These are phyloP conservation scores for Xylariaceae sp. DNA, from an alignment of 2,329 filamentous ascomycete genomes.

Conservation along the genomic window DNA sequence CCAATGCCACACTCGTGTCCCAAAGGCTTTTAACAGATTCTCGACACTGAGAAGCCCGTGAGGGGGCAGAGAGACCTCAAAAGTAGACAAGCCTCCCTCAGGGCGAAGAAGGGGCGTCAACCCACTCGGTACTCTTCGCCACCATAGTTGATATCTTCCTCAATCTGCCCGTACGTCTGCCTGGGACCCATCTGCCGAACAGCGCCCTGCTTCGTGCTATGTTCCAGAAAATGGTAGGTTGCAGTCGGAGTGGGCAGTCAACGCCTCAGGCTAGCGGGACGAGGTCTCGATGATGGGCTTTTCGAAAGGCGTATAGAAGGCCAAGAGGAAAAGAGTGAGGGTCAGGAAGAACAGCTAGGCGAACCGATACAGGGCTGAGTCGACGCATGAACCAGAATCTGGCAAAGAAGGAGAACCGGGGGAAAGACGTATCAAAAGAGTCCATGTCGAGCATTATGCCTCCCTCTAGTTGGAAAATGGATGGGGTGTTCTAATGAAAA, in stretches of 20 bases:
- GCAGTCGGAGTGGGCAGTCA: background rate
- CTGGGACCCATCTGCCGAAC: background rate
- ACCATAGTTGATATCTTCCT: too few species aligned
- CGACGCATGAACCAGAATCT: too few species aligned
- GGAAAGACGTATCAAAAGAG: background rate
- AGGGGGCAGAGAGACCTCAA: background rate
- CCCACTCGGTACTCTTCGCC: too few species aligned
- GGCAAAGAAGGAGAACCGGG: too few species aligned
- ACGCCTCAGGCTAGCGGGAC: background rate
- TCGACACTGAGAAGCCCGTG: background rate
- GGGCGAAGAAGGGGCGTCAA: too few species aligned
- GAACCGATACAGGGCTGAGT: background rate
- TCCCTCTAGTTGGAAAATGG: background rate
- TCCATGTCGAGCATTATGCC: background rate
- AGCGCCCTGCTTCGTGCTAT: background rate
- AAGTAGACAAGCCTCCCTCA: background rate
- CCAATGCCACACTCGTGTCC: constrained; percentile 4
- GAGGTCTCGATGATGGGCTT: background rate
- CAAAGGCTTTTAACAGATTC: background rate
- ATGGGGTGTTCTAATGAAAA: background rate
- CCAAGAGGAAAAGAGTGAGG: background rate
- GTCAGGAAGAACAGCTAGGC: background rate
- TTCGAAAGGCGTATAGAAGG: background rate
- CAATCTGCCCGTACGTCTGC: background rate
- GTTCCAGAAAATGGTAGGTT: background rate